Evolutionary conservation across 441 rosid genomes (phyloP).

Genomic region (Viola pubescens): DNA sequence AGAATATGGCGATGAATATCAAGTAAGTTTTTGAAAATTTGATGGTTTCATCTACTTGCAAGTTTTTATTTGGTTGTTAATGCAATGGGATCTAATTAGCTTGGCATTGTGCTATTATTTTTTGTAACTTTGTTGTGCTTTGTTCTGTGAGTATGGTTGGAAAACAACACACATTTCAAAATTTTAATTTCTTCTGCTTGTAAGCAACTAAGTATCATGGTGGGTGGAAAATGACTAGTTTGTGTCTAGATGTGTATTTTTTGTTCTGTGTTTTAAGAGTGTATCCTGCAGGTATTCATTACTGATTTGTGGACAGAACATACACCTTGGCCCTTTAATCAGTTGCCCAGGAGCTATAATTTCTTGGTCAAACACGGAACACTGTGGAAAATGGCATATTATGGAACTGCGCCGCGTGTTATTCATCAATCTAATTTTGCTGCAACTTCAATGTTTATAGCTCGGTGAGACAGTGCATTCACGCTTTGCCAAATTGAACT

Average conservation of each 20-base stretch:
- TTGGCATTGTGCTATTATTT: neutral
- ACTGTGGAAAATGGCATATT: slow-evolving; percentile 84
- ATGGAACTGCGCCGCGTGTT: slow-evolving; percentile 77
- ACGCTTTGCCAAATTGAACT: neutral
- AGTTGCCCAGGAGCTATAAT: slow-evolving; percentile 87
- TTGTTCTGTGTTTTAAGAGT: slow-evolving; percentile 33
- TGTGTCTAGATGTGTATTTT: slow-evolving; percentile 14
- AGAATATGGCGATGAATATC: slow-evolving; percentile 74
- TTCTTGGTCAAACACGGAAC: slow-evolving; percentile 89
- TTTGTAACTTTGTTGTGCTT: neutral
- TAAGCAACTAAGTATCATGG: slow-evolving; percentile 1
- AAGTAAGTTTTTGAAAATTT: slow-evolving; percentile 41
- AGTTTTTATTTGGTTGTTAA: slow-evolving; percentile 12
- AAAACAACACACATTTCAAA: too few relatives aligned
- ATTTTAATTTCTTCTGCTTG: neutral
- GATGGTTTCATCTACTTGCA: neutral
- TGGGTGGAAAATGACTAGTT: neutral
- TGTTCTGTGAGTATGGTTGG: too few relatives aligned
- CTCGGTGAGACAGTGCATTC: slow-evolving; percentile 49
- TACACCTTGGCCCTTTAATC: slow-evolving; percentile 99
- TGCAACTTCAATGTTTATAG: slow-evolving; percentile 87
- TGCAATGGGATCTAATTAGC: neutral
- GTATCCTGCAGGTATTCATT: slow-evolving; percentile 68
- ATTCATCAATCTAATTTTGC: slow-evolving; percentile 92
- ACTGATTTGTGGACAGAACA: slow-evolving; percentile 97